Evolutionary conservation across 495 filamentous ascomycete genomes (phyloP).

Genomic region (Rhypophila decipiens): DNA sequence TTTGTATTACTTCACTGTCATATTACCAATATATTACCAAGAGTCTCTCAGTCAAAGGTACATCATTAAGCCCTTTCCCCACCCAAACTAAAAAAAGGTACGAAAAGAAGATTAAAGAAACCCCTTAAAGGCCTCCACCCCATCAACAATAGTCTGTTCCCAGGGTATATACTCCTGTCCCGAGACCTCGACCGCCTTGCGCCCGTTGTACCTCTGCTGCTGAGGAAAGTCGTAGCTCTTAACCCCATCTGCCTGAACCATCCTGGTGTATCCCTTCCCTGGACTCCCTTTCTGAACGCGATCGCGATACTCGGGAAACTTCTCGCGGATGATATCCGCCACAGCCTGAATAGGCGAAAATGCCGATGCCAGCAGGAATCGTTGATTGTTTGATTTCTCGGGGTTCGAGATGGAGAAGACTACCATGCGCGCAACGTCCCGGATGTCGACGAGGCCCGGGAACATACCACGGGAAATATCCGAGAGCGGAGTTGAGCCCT

Average conservation of each 20-base stretch:
- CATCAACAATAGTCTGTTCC: conserved; percentile 31
- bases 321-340: conserved; percentile 32
- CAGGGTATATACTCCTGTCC: conserved; percentile 31
- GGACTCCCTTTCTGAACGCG: conserved; percentile 29
- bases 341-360: conserved; percentile 28
- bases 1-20: background rate
- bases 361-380: conserved; percentile 24
- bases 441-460: conserved; percentile 32
- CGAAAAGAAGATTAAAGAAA: too few relatives aligned
- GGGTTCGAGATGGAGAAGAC: conserved; percentile 31
- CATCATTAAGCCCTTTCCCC: background rate
- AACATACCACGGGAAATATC: conserved; percentile 6
- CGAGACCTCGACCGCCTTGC: conserved; percentile 21
- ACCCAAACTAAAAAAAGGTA: background rate
- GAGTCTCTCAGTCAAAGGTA: too few relatives aligned
- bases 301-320: conserved; percentile 26
- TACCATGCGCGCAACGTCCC: conserved; percentile 37
- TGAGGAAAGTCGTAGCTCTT: conserved; percentile 10
- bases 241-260: too few relatives aligned
- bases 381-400: conserved; percentile 25
- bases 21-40: too few relatives aligned
- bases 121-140: conserved; percentile 5
- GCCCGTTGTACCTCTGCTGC: conserved; percentile 17
- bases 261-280: conserved; percentile 39
- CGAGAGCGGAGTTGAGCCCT: conserved; percentile 13